Evolutionary conservation across 2,329 filamentous ascomycete genomes (phyloP).

Genomic region (Colletotrichum tamarilloi): DNA sequence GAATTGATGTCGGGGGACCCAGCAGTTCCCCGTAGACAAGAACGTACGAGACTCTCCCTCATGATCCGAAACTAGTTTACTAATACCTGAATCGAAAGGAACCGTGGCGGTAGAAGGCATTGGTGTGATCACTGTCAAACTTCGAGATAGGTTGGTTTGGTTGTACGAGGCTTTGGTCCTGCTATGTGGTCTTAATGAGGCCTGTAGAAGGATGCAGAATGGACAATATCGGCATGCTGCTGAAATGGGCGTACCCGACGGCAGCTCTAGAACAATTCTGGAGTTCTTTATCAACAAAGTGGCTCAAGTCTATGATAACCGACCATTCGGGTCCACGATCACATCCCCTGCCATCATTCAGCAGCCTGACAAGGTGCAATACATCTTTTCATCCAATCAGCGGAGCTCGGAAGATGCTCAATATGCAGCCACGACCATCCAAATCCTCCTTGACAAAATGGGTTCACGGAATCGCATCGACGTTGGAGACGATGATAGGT

Average conservation of each 20-base stretch:
- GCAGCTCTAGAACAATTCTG: constrained; percentile 38
- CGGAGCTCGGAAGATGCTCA: neutral
- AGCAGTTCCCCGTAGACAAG: neutral
- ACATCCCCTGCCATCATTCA: constrained; percentile 44
- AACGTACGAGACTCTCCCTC: neutral
- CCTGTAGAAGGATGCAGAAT: constrained; percentile 1
- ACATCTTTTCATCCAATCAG: constrained; percentile 46
- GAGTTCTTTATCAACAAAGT: constrained; percentile 45
- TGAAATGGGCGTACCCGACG: constrained; percentile 7
- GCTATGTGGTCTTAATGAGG: constrained; percentile 39
- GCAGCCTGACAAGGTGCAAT: constrained; percentile 40
- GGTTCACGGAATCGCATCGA: neutral
- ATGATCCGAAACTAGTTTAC: neutral
- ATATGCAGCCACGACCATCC: neutral
- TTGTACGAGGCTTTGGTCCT: constrained; percentile 45
- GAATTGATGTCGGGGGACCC: neutral
- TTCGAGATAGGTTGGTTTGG: constrained; percentile 31
- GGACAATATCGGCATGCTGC: neutral
- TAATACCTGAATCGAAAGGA: neutral
- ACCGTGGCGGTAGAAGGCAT: neutral
- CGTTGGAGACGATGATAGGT: neutral
- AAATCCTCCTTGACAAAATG: neutral
- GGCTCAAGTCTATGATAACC: constrained; percentile 45
- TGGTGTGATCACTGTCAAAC: neutral
- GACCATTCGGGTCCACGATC: constrained; percentile 43